Percentiles rank a stretch among this genome's conserved stretches.
These are phyloP conservation scores for Pichia rugopelliculosa DNA, from an alignment of 805 yeast genomes.

Conservation along the genomic window DNA sequence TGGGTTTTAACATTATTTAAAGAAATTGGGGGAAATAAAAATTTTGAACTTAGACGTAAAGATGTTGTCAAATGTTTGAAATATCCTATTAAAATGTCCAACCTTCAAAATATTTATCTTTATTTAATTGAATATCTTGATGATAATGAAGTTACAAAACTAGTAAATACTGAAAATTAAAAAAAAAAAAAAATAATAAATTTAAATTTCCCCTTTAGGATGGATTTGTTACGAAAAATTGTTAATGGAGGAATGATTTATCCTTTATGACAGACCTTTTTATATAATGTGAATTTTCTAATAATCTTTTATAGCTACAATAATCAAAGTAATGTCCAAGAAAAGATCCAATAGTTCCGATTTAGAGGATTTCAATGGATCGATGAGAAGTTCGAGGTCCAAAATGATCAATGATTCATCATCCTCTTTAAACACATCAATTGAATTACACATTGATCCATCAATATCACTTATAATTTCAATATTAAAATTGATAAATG, in stretches of 20 bases:
- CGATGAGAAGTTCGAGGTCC: background rate
- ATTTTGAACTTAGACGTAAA: constrained; percentile 1
- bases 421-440: background rate
- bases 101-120: constrained; percentile 3
- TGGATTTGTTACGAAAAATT: too few species aligned
- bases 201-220: background rate
- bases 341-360: background rate
- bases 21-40: constrained; percentile 4
- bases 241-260: too few species aligned
- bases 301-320: too few species aligned
- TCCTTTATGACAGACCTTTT: too few species aligned
- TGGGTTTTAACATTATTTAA: constrained; percentile 8
- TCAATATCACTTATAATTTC: background rate
- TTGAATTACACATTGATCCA: background rate
- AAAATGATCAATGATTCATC: background rate
- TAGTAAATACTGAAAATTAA: background rate
- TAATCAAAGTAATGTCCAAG: constrained; percentile 6
- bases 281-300: too few species aligned
- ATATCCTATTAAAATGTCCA: constrained; percentile 1
- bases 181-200: background rate
- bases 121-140: constrained; percentile 6
- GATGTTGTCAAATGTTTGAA: constrained; percentile 1
- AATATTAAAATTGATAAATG: background rate
- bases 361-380: background rate
- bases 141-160: too few species aligned